Base-by-base conservation (phyloP, 352 stramenopile species). In the Phytophthora boehmeriae region DNA sequence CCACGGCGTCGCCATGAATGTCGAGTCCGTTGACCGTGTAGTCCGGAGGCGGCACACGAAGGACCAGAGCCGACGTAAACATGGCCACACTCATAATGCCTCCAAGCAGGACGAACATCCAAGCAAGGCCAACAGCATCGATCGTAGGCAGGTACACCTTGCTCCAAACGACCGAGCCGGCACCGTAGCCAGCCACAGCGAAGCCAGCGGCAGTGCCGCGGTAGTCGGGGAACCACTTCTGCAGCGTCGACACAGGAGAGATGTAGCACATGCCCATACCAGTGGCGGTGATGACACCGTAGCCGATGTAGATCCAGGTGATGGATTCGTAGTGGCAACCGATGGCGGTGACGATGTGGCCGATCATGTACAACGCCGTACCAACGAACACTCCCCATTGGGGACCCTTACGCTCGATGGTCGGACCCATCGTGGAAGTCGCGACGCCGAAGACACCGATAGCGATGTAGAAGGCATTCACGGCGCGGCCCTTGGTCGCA, bases 211-310 rank as follows among this genome's bases (percentile, higher is more conserved):
- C 80, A 1, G 75, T 87, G 42, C 77, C 82, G 28, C 82, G 77
- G 72, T 87, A 85, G 64, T 91, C 82, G 1, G 82, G 82, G 67
- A 91, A 91, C 82, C 83, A 90, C 48, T 89, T 88, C 57, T 90
- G 78, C 11, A 92, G 54, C 6, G 79, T 80, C 16, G 76, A 76
- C 0, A 90, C 80, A 5, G 78, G 80, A 9, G 76, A 86, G 49
- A 89, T 79, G 72, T 90, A 92, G 75, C 77, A 86, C 42, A 92
- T 72, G 0, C 76, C 80, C 58, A 87, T 76, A 51, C 80, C 80
- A 45, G 84, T 83, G 48, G 80, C 80, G 41, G 68, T 72, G 46
- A 88, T 74, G 50, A 92, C 28, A 25, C 82, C 80, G 61, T 92
- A 91, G 46, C 82, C 80, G 44, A 91, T 56, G 73, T 87, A 87